Evolutionary conservation across 768 basidiomycete genomes (phyloP).

Genomic region (Agaricus subrufescens): DNA sequence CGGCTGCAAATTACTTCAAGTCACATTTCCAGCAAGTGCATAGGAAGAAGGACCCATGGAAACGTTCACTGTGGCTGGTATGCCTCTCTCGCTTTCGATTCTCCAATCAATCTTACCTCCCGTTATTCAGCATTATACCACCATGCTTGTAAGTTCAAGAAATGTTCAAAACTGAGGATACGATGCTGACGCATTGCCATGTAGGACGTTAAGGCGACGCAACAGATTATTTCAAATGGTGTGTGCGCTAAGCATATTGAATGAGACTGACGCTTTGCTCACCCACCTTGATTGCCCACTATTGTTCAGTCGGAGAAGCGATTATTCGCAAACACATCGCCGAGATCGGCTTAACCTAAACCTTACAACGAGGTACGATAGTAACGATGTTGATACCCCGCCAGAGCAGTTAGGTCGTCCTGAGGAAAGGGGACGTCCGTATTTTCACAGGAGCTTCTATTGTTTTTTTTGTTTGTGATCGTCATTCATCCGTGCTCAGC

Average conservation of each 20-base stretch:
- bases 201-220: slow-evolving; percentile 67
- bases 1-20: slow-evolving; percentile 75
- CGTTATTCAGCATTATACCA: slow-evolving; percentile 54
- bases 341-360: slow-evolving; percentile 40
- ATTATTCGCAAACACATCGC: slow-evolving; percentile 64
- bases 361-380: not conserved
- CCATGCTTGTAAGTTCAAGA: slow-evolving; percentile 51
- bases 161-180: not conserved
- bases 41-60: slow-evolving; percentile 54
- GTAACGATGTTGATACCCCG: too few relatives aligned
- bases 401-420: too few relatives aligned
- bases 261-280: not conserved
- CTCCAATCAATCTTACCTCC: not conserved
- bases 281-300: not conserved
- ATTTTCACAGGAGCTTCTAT: too few relatives aligned
- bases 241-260: slow-evolving; percentile 13
- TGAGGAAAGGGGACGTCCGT: too few relatives aligned
- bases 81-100: not conserved
- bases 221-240: slow-evolving; percentile 62
- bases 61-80: slow-evolving; percentile 61
- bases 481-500: too few relatives aligned
- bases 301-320: slow-evolving; percentile 53
- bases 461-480: too few relatives aligned
- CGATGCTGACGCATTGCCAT: not conserved
- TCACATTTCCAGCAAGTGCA: slow-evolving; percentile 80